A percentile compares a stretch with the other conserved stretches of the same genome.
These are phyloP conservation scores for Volvox reticuliferus DNA, from an alignment of 139 green algal species.

Conservation along the genomic window DNA sequence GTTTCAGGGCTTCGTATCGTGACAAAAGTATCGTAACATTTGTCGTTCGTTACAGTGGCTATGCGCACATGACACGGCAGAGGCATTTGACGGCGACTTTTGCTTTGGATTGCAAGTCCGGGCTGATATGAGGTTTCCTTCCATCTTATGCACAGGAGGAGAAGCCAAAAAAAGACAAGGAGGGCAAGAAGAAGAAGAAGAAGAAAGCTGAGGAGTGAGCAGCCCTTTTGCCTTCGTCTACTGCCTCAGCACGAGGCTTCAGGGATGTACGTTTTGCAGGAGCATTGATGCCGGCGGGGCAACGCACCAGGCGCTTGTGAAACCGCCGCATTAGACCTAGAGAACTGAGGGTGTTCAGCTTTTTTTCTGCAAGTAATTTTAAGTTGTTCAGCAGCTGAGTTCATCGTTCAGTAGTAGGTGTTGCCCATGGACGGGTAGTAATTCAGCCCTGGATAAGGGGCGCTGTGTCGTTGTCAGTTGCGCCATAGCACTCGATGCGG, in stretches of 20 bases:
- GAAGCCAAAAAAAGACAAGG: slow-evolving; percentile 2
- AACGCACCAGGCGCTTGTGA: slow-evolving; percentile 44
- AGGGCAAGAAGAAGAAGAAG: slow-evolving; percentile 33
- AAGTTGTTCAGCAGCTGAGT: neutral
- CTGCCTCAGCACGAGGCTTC: too few relatives aligned
- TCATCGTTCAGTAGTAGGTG: neutral
- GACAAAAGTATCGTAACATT: too few relatives aligned
- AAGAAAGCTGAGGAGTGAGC: slow-evolving; percentile 19
- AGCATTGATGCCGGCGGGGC: slow-evolving; percentile 9
- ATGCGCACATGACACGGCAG: too few relatives aligned
- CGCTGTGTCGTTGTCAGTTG: neutral
- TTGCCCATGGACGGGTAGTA: neutral
- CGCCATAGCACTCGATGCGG: too few relatives aligned
- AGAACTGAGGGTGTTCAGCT: neutral
- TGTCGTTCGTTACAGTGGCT: too few relatives aligned
- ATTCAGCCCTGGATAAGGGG: neutral
- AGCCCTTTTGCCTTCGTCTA: too few relatives aligned
- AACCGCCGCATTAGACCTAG: neutral
- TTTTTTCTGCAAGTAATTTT: neutral
- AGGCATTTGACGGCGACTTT: too few relatives aligned
- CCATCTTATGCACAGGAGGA: slow-evolving; percentile 8
- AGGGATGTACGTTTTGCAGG: neutral
- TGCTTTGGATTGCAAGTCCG: too few relatives aligned
- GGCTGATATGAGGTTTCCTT: too few relatives aligned
- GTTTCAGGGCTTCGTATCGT: too few relatives aligned